Conservation (phyloP, 2,329 filamentous ascomycete species). For the Neopestalotiopsis sp. region DNA sequence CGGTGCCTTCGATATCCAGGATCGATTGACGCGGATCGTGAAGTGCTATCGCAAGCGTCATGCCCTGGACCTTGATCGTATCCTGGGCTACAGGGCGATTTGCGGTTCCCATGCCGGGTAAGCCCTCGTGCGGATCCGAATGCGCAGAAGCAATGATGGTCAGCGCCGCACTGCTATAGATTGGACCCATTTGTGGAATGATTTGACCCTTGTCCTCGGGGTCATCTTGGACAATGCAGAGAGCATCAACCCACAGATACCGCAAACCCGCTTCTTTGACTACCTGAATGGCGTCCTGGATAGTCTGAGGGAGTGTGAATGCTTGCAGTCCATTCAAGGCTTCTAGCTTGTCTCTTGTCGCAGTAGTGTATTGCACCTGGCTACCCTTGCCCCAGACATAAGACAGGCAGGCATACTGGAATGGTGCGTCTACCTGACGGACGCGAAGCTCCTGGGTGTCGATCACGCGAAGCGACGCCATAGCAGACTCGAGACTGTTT, state of each 20-base stretch:
- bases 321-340: neutral
- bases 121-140: neutral
- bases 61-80: neutral
- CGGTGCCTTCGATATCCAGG: neutral
- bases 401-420: constrained; percentile 5
- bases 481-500: neutral
- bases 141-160: constrained; percentile 14
- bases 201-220: neutral
- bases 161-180: constrained; percentile 4
- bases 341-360: neutral
- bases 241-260: constrained; percentile 16
- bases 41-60: neutral
- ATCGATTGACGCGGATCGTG: neutral
- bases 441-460: neutral
- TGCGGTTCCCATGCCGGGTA: neutral
- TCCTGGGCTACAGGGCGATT: neutral
- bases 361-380: neutral
- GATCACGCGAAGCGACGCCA: neutral
- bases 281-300: constrained; percentile 1
- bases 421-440: neutral
- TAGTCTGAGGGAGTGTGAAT: neutral
- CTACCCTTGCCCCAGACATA: neutral
- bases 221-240: constrained; percentile 18
- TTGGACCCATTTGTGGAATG: constrained; percentile 9
- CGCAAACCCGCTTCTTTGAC: neutral